Base-by-base conservation (phyloP, 2,329 filamentous ascomycete species). In the Trichoderma aggressivum region DNA sequence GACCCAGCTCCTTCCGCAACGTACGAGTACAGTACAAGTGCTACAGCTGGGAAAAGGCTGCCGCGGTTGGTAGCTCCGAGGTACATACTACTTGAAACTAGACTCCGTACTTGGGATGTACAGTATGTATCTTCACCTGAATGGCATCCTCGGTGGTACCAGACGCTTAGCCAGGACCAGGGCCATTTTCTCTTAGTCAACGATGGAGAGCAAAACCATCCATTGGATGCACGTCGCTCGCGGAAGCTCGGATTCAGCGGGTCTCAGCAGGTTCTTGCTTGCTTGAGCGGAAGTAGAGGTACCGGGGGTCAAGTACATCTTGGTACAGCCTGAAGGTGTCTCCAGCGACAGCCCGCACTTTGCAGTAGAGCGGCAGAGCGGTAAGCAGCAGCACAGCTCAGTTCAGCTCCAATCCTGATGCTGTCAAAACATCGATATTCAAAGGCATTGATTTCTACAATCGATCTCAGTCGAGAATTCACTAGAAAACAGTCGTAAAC, bases 161-260 rank as follows among this genome's bases (percentile, higher is more conserved):
- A n/a, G n/a, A 56, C 64, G 53, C 64, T 59, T 32, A 53, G 18
- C 24, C 26, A 34, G 18, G 36, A 47, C 64, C 53, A 47, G 64
- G 64, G 24, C 39, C 63, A 32, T 61, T 34, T 69, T 70, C 58
- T 70, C 56, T 70, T 70, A 62, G 56, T 70, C 53, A 70, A 50
- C 24, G n/a, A n/a, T n/a, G n/a, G 36, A 11, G 39, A 55, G 3
- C 47, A 56, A 47, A 47, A 16, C 4, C 34, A 39, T 24, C n/a
- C n/a, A n/a, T n/a, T n/a, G n/a, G n/a, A n/a, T 39, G 56, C 61
- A 34, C 3, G 26, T 71, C 53, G 69, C 62, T 36, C 65, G 65
- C 69, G 62, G 69, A 66, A 66, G 61, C 69, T 71, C 69, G 69
- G 61, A 66, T 66, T 28, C 21, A 21, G 39, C 61, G 61, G 69